These are phyloP conservation scores for Paramecium bursaria DNA, from an alignment of 73 alveolate species.

Conservation along the genomic window DNA sequence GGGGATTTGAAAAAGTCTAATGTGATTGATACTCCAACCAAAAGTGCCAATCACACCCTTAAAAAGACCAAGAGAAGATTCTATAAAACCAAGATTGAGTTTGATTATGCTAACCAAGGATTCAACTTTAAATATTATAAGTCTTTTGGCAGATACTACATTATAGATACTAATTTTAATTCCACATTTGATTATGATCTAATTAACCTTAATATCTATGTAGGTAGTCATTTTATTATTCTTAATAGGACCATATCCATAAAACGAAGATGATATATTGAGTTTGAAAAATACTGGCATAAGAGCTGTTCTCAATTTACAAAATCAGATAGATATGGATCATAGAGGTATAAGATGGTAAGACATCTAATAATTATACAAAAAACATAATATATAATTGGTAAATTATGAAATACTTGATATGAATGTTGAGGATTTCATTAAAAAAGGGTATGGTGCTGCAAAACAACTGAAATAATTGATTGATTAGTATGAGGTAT, in stretches of 20 bases:
- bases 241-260: slow-evolving; percentile 49
- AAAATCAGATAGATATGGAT: slow-evolving; percentile 44
- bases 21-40: too few species aligned
- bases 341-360: slow-evolving; percentile 58
- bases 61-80: too few species aligned
- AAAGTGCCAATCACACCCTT: too few species aligned
- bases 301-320: slow-evolving; percentile 28
- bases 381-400: slow-evolving; percentile 3
- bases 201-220: slow-evolving; percentile 12
- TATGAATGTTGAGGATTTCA: slow-evolving; percentile 55
- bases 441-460: background rate
- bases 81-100: too few species aligned
- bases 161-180: slow-evolving; percentile 34
- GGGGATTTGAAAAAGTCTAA: slow-evolving; percentile 41
- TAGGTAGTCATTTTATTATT: too few species aligned
- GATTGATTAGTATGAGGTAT: slow-evolving; percentile 60
- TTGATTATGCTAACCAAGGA: slow-evolving; percentile 12
- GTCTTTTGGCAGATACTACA: slow-evolving; percentile 22
- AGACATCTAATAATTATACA: background rate
- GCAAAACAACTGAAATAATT: background rate
- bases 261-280: slow-evolving; percentile 37
- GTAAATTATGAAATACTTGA: slow-evolving; percentile 24
- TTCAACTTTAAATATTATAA: slow-evolving; percentile 28
- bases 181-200: background rate
- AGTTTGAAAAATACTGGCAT: slow-evolving; percentile 4